Base-by-base conservation (phyloP, 331 rosid genomes). In the Arachis monticola region DNA sequence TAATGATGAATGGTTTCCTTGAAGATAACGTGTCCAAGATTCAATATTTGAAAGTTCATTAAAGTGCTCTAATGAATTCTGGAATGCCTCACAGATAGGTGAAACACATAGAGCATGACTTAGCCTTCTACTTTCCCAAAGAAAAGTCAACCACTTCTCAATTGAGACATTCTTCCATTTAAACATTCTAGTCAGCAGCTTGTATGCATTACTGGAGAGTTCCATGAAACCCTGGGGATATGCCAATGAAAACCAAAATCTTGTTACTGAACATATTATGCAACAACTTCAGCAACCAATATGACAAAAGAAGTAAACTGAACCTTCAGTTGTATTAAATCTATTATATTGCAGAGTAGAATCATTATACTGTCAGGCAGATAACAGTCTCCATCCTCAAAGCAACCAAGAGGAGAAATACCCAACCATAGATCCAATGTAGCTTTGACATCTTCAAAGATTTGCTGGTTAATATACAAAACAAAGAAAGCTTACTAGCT, bases 91-190 rank as follows among this genome's bases (percentile, higher is more conserved):
- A 79, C 87, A 77, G 53, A 92, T 78, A 61, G 97, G 96, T 0
- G 96, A 86, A 86, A 80, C 63, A 58, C 99, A 94, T 58, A 92
- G 94, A 1, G 87, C 86, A 6, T 94, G 97, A 68, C 82, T 77
- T 53, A 82, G 87, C 81, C 96, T 87, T 85, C 95, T 87, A 82
- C 88, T 77, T 82, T 82, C 91, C 97, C 97, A 94, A 60, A 94
- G 66, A 64, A 79, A 73, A 78, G 86, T 76, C 83, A 92, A 64
- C 74, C 84, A 83, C 84, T 82, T 90, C 76, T 92, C 92, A 41
- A 76, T 50, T 66, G 92, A 81, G 60, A 92, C 77, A 68, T 79
- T 88, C 82, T 83, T 90, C 82, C 67, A 51, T 70, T 88, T 84
- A 74, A 87, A 90, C 76, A 90, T 74, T 86, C 87, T 92, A 77